These are phyloP conservation scores for Leccinum proximum DNA, from an alignment of 1,284 basidiomycete genomes.

Conservation along the genomic window DNA sequence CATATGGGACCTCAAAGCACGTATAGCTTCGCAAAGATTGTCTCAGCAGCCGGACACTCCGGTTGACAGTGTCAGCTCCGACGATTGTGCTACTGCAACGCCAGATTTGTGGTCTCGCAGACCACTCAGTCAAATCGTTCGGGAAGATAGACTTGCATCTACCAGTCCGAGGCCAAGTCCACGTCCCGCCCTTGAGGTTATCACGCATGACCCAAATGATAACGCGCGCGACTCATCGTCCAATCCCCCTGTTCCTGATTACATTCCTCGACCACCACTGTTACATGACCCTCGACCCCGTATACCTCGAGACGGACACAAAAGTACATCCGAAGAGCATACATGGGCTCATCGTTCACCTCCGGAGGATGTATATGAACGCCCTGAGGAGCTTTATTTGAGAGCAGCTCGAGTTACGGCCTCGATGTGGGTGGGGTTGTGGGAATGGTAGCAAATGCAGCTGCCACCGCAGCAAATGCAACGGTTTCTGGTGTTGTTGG, in stretches of 20 bases:
- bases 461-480: slow-evolving; percentile 78
- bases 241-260: slow-evolving; percentile 17
- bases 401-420: slow-evolving; percentile 40
- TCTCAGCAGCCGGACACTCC: slow-evolving; percentile 17
- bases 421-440: slow-evolving; percentile 72
- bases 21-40: slow-evolving; percentile 16
- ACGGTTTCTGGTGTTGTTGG: slow-evolving; percentile 75
- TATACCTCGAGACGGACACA: slow-evolving; percentile 32
- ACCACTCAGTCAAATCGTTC: slow-evolving; percentile 29
- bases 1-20: slow-evolving; percentile 29
- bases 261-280: slow-evolving; percentile 20
- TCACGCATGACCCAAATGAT: slow-evolving; percentile 22
- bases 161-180: slow-evolving; percentile 20
- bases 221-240: slow-evolving; percentile 19
- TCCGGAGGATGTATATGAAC: slow-evolving; percentile 92
- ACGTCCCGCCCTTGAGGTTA: slow-evolving; percentile 31
- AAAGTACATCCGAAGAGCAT: slow-evolving; percentile 60
- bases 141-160: slow-evolving; percentile 18
- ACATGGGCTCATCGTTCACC: slow-evolving; percentile 90
- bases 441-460: slow-evolving; percentile 80
- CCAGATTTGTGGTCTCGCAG: slow-evolving; percentile 31
- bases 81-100: slow-evolving; percentile 31
- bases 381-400: slow-evolving; percentile 65
- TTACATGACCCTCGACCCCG: slow-evolving; percentile 20
- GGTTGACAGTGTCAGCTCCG: slow-evolving; percentile 24